Percentiles rank a stretch among this genome's conserved stretches.
Evolutionary conservation across 2,329 filamentous ascomycete species (phyloP).

Genomic region (Magnaporthiopsis poae): DNA sequence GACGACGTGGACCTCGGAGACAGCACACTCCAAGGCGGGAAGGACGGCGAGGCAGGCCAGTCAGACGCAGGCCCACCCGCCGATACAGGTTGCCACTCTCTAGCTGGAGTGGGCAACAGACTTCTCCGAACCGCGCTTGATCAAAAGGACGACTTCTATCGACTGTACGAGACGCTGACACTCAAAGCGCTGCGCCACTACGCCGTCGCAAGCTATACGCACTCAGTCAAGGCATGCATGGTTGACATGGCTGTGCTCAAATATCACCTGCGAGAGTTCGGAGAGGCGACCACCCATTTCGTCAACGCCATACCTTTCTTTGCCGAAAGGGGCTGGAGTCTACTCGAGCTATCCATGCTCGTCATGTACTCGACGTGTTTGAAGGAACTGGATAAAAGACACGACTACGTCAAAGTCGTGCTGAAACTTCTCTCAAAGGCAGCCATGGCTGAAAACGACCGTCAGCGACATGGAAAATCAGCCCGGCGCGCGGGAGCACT

Average conservation of each 20-base stretch:
- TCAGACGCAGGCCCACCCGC: slow-evolving; percentile 1
- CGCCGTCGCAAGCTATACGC: slow-evolving; percentile 64
- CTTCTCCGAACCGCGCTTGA: slow-evolving; percentile 52
- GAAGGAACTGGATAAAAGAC: slow-evolving; percentile 61
- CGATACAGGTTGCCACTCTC: slow-evolving; percentile 13
- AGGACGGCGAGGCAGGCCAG: slow-evolving; percentile 13
- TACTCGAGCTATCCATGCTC: slow-evolving; percentile 73
- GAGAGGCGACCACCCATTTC: slow-evolving; percentile 66
- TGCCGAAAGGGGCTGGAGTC: slow-evolving; percentile 65
- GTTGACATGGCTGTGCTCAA: slow-evolving; percentile 81
- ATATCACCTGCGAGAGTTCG: slow-evolving; percentile 64
- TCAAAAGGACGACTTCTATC: slow-evolving; percentile 54
- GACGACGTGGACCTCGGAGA: slow-evolving; percentile 48
- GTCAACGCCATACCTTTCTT: slow-evolving; percentile 70
- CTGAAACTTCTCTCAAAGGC: slow-evolving; percentile 65
- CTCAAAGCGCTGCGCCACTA: slow-evolving; percentile 77
- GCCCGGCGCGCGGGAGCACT: neutral
- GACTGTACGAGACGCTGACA: slow-evolving; percentile 65
- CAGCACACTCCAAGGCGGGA: slow-evolving; percentile 22
- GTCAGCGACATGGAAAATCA: neutral
- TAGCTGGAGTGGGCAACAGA: slow-evolving; percentile 43
- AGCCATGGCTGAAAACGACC: slow-evolving; percentile 36
- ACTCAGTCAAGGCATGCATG: slow-evolving; percentile 67
- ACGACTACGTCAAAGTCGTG: slow-evolving; percentile 69
- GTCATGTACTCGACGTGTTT: slow-evolving; percentile 78